These are phyloP conservation scores for Colletotrichum sp. DNA, from an alignment of 2,329 filamentous ascomycete species.

Conservation along the genomic window DNA sequence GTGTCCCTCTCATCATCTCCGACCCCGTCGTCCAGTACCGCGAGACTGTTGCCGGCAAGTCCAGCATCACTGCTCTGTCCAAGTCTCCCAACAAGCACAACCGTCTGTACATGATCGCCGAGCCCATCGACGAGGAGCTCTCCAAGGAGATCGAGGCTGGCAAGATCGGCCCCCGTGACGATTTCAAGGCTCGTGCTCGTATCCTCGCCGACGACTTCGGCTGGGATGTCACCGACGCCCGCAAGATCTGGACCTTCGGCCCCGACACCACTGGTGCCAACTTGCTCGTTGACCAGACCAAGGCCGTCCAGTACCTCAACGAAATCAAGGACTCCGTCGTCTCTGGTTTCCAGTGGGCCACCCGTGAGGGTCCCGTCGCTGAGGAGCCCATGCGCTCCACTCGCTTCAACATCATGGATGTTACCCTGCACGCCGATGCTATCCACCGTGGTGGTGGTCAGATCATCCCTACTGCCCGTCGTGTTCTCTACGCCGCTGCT, in stretches of 20 bases:
- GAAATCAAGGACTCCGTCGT: slow-evolving; percentile 99
- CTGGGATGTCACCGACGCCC: slow-evolving; percentile 99
- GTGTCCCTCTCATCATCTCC: slow-evolving; percentile 96
- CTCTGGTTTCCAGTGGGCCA: slow-evolving; percentile 99
- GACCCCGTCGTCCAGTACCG: slow-evolving; percentile 99
- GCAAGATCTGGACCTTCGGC: slow-evolving; percentile 99
- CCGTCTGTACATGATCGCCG: slow-evolving; percentile 95
- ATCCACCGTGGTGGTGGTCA: slow-evolving; percentile 99
- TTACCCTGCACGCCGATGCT: slow-evolving; percentile 98
- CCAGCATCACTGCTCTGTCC: slow-evolving; percentile 95
- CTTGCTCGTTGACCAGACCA: slow-evolving; percentile 99
- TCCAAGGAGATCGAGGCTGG: slow-evolving; percentile 87
- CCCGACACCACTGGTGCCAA: slow-evolving; percentile 98
- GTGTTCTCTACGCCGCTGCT: slow-evolving; percentile 92
- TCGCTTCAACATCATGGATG: slow-evolving; percentile 99
- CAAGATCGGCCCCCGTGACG: slow-evolving; percentile 93
- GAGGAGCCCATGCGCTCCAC: slow-evolving; percentile 98
- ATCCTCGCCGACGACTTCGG: slow-evolving; percentile 94
- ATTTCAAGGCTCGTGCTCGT: slow-evolving; percentile 98
- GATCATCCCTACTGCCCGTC: slow-evolving; percentile 96
- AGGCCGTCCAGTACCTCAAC: slow-evolving; percentile 99
- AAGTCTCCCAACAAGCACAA: slow-evolving; percentile 99
- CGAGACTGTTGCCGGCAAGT: slow-evolving; percentile 87
- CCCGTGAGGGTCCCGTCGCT: slow-evolving; percentile 93
- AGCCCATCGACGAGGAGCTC: slow-evolving; percentile 92